A percentile compares a stretch with the other conserved stretches of the same genome.
Evolutionary conservation across 2,329 filamentous ascomycete species (phyloP).

Genomic region (Lizonia empirigonia): DNA sequence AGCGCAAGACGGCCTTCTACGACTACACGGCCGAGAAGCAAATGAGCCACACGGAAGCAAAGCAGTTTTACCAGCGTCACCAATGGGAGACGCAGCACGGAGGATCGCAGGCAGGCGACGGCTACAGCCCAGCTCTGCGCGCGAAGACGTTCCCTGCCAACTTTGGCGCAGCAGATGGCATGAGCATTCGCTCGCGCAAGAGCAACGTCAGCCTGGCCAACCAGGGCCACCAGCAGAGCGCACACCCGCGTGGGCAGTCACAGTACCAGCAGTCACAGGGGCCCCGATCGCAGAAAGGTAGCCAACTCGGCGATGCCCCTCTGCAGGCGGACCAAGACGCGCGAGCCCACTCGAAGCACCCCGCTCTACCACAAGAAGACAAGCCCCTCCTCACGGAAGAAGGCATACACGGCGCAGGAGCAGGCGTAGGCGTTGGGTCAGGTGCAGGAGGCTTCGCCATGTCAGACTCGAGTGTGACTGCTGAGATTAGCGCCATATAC

Average conservation of each 20-base stretch:
- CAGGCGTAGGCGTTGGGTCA: constrained; percentile 65
- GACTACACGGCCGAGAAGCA: constrained; percentile 93
- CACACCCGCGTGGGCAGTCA: constrained; percentile 35
- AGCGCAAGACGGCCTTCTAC: constrained; percentile 82
- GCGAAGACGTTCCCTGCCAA: constrained; percentile 53
- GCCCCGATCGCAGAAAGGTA: constrained; percentile 26
- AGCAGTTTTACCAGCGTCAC: constrained; percentile 92
- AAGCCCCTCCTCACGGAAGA: constrained; percentile 61
- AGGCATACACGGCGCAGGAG: constrained; percentile 63
- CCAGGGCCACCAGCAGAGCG: constrained; percentile 33
- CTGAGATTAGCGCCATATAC: constrained; percentile 85
- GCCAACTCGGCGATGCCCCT: constrained; percentile 36
- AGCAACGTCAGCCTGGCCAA: constrained; percentile 44
- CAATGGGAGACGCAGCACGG: constrained; percentile 65
- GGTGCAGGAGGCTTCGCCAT: constrained; percentile 69
- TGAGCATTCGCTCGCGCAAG: constrained; percentile 51
- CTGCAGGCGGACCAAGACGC: constrained; percentile 57
- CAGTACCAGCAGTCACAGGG: constrained; percentile 40
- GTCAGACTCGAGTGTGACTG: constrained; percentile 78
- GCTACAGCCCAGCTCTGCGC: constrained; percentile 50
- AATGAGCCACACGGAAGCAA: constrained; percentile 92
- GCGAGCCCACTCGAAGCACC: constrained; percentile 57
- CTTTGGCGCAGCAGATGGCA: constrained; percentile 44
- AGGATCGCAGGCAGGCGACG: constrained; percentile 49
- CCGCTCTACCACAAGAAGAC: constrained; percentile 59